Conservation (phyloP, 805 yeast genomes). For the Nakazawaea laoshanensis region DNA sequence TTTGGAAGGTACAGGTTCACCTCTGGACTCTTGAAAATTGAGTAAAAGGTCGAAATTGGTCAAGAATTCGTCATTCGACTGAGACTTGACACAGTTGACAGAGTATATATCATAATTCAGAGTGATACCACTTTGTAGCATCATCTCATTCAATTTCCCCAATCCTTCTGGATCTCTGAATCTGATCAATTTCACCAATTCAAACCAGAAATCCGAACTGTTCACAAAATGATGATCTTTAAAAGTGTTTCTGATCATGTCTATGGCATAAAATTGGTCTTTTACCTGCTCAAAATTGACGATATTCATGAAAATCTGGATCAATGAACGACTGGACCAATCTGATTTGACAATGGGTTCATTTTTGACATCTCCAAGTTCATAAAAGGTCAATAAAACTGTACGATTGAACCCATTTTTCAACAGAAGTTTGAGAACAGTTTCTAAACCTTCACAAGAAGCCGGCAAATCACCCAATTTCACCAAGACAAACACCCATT, state of each 20-base stretch:
- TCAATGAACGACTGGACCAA: not conserved
- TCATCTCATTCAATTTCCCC: not conserved
- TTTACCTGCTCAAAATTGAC: constrained; percentile 5
- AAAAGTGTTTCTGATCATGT: not conserved
- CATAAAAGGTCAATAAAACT: too few species aligned
- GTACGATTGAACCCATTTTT: too few species aligned
- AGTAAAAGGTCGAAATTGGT: constrained; percentile 6
- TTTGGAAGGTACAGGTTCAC: constrained; percentile 1
- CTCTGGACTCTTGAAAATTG: not conserved
- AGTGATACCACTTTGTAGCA: constrained; percentile 1
- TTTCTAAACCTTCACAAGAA: not conserved
- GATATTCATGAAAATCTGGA: not conserved
- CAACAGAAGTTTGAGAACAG: constrained; percentile 16
- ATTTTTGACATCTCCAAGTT: not conserved
- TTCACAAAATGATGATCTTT: not conserved
- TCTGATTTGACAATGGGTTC: not conserved
- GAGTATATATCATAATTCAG: constrained; percentile 1
- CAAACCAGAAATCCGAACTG: constrained; percentile 3
- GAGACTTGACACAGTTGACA: constrained; percentile 5
- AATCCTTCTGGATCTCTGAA: not conserved
- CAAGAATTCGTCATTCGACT: constrained; percentile 3
- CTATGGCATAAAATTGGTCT: not conserved
- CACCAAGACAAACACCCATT: constrained; percentile 6
- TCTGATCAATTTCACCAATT: not conserved
- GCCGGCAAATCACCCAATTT: constrained; percentile 7